A percentile compares a stretch with the other conserved stretches of the same genome.
Conservation (phyloP, 352 stramenopile genomes). For the Globisporangium emineosum region DNA sequence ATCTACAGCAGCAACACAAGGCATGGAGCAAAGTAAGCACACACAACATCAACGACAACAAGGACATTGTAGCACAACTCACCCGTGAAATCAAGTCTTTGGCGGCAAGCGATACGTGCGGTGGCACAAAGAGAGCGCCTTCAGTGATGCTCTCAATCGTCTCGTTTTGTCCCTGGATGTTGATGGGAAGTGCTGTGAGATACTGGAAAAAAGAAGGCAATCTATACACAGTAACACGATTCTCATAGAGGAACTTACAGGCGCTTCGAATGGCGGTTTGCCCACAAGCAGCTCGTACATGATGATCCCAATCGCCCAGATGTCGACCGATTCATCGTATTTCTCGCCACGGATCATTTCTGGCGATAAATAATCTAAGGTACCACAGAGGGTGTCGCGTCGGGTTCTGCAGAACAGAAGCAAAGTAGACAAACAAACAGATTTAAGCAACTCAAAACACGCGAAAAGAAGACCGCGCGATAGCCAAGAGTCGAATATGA, state of each 20-base stretch:
- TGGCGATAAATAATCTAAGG: conserved; percentile 98
- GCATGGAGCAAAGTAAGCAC: background rate
- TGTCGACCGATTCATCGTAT: conserved; percentile 98
- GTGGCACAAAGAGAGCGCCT: conserved; percentile 56
- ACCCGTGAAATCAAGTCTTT: conserved; percentile 74
- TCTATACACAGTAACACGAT: background rate
- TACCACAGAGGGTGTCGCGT: conserved; percentile 98
- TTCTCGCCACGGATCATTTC: conserved; percentile 99
- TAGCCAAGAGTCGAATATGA: background rate
- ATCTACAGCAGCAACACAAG: conserved; percentile 36
- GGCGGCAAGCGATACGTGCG: conserved; percentile 64
- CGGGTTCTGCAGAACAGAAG: conserved; percentile 48
- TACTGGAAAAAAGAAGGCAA: background rate
- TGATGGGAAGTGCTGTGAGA: background rate
- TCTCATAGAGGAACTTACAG: conserved; percentile 31
- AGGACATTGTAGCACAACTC: conserved; percentile 6
- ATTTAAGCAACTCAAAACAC: background rate
- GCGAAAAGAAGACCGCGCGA: background rate
- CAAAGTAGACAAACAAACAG: background rate
- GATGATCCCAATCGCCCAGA: conserved; percentile 98
- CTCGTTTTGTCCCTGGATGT: conserved; percentile 85
- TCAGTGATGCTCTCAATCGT: conserved; percentile 96
- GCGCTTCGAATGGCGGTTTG: conserved; percentile 96
- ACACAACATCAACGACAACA: background rate
- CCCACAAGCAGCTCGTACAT: conserved; percentile 98